phyloP scores from a whole-genome alignment of 768 basidiomycete genomes.

The Flagelloscypha sp. region DNA sequence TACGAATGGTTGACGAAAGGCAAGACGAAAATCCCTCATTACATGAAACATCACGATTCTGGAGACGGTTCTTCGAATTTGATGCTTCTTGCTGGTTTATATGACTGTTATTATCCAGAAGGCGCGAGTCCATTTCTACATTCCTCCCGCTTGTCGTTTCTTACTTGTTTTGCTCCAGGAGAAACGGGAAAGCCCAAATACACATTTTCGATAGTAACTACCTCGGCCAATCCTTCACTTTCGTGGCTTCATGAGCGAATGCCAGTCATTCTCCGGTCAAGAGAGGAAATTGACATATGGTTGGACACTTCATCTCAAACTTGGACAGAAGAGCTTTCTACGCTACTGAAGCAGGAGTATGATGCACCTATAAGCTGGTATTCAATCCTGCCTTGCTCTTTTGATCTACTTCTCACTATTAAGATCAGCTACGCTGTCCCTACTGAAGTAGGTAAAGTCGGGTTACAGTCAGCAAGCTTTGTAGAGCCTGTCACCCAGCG shows the following conservation, averaged over 20 bases:
- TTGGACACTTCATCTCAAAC: conserved; percentile 62
- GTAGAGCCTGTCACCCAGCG: conserved; percentile 72
- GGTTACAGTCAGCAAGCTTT: conserved; percentile 72
- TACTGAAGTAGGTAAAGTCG: conserved; percentile 86
- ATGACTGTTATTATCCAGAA: conserved; percentile 64
- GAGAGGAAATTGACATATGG: conserved; percentile 62
- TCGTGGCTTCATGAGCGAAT: conserved; percentile 89
- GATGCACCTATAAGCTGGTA: conserved; percentile 63
- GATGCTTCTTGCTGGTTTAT: conserved; percentile 85
- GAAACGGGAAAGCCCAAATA: conserved; percentile 50
- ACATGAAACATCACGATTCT: conserved; percentile 56
- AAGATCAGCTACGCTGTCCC: conserved; percentile 73
- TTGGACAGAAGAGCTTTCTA: conserved; percentile 56
- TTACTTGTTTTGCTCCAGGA: conserved; percentile 25
- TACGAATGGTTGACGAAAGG: conserved; percentile 93
- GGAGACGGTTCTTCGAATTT: conserved; percentile 39
- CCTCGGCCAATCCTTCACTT: conserved; percentile 58
- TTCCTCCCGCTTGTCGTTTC: not conserved
- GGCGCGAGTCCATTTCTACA: conserved; percentile 27
- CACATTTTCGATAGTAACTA: conserved; percentile 90
- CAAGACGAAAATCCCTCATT: conserved; percentile 73
- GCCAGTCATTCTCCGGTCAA: conserved; percentile 66
- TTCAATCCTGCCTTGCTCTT: conserved; percentile 18
- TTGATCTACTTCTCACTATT: not conserved
- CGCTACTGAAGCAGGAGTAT: conserved; percentile 54